A percentile compares a stretch with the other conserved stretches of the same genome.
phyloP scores from a whole-genome alignment of 2,329 filamentous ascomycete species.

The Diplodia mutila region DNA sequence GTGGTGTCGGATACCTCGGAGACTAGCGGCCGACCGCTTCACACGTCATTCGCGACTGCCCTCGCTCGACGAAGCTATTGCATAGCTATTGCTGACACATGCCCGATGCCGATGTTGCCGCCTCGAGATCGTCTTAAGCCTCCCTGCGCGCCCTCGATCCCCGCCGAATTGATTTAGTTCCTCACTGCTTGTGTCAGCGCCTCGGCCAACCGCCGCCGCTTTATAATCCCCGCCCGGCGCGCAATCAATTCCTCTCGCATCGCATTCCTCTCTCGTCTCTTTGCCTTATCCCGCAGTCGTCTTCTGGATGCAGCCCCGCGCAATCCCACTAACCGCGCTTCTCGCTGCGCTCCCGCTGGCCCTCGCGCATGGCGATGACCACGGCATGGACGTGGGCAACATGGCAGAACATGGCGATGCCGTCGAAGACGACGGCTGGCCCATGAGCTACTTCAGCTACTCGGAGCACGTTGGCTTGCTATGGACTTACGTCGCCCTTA shows the following conservation, averaged over 20 bases:
- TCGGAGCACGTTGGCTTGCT: constrained; percentile 60
- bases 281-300: not conserved
- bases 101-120: constrained; percentile 3
- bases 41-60: constrained; percentile 24
- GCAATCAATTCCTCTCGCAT: not conserved
- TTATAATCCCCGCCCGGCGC: constrained; percentile 9
- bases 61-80: not conserved
- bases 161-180: not conserved
- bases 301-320: constrained; percentile 24
- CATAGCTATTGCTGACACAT: constrained; percentile 10
- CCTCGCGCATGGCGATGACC: constrained; percentile 47
- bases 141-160: not conserved
- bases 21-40: not conserved
- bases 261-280: not conserved
- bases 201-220: not conserved
- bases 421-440: constrained; percentile 29
- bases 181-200: not conserved
- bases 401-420: constrained; percentile 20
- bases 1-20: constrained; percentile 21
- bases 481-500: constrained; percentile 70
- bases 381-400: constrained; percentile 35
- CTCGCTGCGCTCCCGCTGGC: constrained; percentile 39
- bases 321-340: constrained; percentile 40
- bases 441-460: constrained; percentile 64
- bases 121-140: not conserved